Conservation (phyloP, 169 alveolate genomes). For the Cryptosporidium ubiquitum region DNA sequence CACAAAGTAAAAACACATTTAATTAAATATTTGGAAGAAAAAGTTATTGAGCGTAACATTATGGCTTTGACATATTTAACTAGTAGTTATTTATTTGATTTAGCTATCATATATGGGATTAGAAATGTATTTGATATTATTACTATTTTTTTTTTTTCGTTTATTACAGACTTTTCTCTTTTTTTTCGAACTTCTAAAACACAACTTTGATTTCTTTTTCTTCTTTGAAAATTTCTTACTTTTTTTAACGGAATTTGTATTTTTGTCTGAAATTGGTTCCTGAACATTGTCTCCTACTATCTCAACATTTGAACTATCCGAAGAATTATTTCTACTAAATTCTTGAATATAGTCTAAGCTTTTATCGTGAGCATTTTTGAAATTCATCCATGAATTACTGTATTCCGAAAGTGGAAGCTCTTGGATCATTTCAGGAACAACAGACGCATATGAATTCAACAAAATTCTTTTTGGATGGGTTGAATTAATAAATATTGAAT, state of each 20-base stretch:
- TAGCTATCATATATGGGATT: background rate
- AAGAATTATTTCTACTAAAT: background rate
- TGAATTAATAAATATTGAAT: background rate
- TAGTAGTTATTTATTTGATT: background rate
- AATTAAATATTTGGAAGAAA: background rate
- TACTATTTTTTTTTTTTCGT: background rate
- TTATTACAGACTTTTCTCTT: background rate
- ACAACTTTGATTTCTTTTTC: background rate
- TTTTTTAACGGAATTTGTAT: background rate
- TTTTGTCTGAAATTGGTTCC: background rate
- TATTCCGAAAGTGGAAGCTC: background rate
- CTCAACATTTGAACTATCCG: background rate
- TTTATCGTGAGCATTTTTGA: background rate
- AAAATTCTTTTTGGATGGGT: constrained; percentile 19
- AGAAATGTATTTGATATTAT: background rate
- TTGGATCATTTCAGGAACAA: background rate
- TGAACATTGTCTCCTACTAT: background rate
- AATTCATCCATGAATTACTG: constrained; percentile 5
- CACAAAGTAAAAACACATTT: background rate
- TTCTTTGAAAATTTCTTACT: background rate
- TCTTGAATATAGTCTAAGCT: background rate
- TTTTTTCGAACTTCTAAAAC: background rate
- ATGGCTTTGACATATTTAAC: background rate
- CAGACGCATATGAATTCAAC: background rate
- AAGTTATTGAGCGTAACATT: background rate